Evolutionary conservation across 345 rosid species (phyloP).

Genomic region (Euphorbia pulcherrima): DNA sequence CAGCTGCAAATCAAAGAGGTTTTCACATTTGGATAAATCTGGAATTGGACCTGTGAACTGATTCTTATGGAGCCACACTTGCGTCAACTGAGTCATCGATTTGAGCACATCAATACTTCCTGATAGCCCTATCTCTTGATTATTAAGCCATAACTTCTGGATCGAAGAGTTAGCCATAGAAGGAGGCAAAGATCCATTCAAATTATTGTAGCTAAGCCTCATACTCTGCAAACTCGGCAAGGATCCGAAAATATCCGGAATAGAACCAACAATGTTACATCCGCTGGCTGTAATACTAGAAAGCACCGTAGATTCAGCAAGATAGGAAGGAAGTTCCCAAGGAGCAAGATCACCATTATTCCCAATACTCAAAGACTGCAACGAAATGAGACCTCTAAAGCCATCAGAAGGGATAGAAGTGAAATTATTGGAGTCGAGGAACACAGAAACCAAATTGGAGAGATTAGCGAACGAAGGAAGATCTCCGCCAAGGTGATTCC

Average conservation of each 20-base stretch:
- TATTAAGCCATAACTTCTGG: slow-evolving; percentile 64
- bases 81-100: slow-evolving; percentile 48
- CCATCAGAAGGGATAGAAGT: slow-evolving; percentile 47
- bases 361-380: slow-evolving; percentile 48
- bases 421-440: slow-evolving; percentile 53
- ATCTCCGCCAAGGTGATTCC: slow-evolving; percentile 51
- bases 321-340: slow-evolving; percentile 65
- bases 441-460: slow-evolving; percentile 39
- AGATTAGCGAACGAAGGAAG: slow-evolving; percentile 61
- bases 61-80: slow-evolving; percentile 83
- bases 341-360: slow-evolving; percentile 29
- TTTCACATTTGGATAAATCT: slow-evolving; percentile 53
- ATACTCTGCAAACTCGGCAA: slow-evolving; percentile 46
- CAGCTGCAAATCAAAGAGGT: slow-evolving; percentile 63
- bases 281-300: slow-evolving; percentile 37
- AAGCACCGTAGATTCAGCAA: slow-evolving; percentile 42
- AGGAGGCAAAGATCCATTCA: slow-evolving; percentile 61
- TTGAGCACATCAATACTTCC: slow-evolving; percentile 60
- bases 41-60: slow-evolving; percentile 72
- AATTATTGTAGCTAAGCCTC: slow-evolving; percentile 69
- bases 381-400: slow-evolving; percentile 54
- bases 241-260: slow-evolving; percentile 60
- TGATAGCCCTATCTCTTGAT: slow-evolving; percentile 50
- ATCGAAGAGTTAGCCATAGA: slow-evolving; percentile 50
- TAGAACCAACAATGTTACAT: slow-evolving; percentile 39